Evolutionary conservation across 345 rosid species (phyloP), one percentile per base, ranked within the genome.

Genomic region (Pugionium dolabratum): DNA sequence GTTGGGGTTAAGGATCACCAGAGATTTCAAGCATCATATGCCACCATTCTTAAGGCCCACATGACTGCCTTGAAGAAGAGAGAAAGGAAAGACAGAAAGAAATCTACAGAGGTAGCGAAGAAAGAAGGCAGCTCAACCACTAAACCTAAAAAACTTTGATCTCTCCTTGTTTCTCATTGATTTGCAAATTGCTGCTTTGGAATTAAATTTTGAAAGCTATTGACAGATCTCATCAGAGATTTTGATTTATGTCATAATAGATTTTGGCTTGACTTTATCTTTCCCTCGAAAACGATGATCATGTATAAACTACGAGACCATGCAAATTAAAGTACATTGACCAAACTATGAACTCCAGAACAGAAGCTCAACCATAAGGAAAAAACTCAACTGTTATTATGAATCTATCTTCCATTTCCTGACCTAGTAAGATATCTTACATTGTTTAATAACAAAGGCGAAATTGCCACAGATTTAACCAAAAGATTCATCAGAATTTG

Each of bases 11-110:
- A 86, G 73, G 98, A 93, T 76, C 96, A 93, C 59, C 97, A 85
- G 72, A 85, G 96, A 52, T 90, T 93, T 61, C 98, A 90, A 79
- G 90, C 96, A 62, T 88, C 98, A 4, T 93, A 93, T 71, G 97
- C 97, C 36, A 86, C 94, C 2, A 85, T 93, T 43, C 90, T 93
- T 33, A 89, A 89, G 77, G 97, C 98, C 0, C 95, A 78, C 81
- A 86, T 89, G 90, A 85, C 94, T 63, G 82, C 91, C 62, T 67
- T 93, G 70, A 89, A 93, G 83, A 89, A 87, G 80, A 86, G 97
- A 70, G 98, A 93, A 74, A 87, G 97, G 76, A 93, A 89, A 77
- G 96, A 88, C 75, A 67, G 76, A 80, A 93, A 93, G 67, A 93
- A 93, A 74, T 80, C 86, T 7, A 79, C 81, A 11, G 95, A 78